Evolutionary conservation across 805 yeast genomes (phyloP), one percentile per base, ranked within the genome.

Genomic region (Wickerhamiella dianesei): DNA sequence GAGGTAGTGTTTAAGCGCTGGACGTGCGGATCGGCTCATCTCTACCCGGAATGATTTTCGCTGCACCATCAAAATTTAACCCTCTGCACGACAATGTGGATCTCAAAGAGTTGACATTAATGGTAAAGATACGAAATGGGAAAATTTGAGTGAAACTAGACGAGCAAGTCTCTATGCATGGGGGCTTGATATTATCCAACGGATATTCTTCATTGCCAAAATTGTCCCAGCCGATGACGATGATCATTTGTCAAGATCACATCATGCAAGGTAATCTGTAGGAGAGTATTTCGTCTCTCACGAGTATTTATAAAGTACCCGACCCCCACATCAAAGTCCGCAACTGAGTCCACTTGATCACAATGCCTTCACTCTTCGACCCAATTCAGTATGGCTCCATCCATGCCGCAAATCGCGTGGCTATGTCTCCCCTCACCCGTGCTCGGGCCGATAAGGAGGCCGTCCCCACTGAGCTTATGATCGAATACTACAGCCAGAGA

Each of bases 401-500:
- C 35, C 48, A 50, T 22, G 52, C 58, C n/a, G n/a, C 44, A 12
- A 67, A 74, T 58, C 59, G 77, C 40, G 48, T 74, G 9, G 74
- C 61, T 1, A 56, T 64, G 50, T 67, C 79, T 1, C 80, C 81
- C 21, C 62, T 75, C 44, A 73, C 79, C 14, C 62, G 80, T 50
- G 35, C 52, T 37, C 64, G 79, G 49, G 51, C 50, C 35, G 53
- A 60, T 2, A 44, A 20, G 6, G 40, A 54, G 37, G 62, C 59
- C 48, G 64, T 66, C 25, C 74, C 79, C 12, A 49, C 63, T 69
- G 9, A 75, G 71, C 64, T 72, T 47, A 64, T 68, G 47, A 59
- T 59, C 16, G 64, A 70, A 47, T 78, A 79, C 61, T 80, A 80
- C 57, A 66, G 57, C 22, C 75, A 76, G 54, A 68, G 83, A 50